Conservation (phyloP, 164 flowering plant genomes). For the Annona cherimola region DNA sequence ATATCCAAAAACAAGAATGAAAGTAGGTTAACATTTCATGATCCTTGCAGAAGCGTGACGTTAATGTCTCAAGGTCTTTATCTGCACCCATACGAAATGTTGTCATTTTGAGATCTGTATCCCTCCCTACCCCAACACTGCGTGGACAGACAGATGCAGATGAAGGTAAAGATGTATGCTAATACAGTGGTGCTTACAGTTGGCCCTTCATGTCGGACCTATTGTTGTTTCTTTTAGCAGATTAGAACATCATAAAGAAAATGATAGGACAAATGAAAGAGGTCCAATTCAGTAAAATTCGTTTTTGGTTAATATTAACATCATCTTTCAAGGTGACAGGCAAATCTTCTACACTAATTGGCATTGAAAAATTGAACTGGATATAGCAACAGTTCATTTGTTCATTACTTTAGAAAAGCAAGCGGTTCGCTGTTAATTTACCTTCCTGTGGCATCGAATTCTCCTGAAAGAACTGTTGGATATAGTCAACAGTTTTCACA, state of each 20-base stretch:
- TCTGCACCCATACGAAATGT: conserved; percentile 65
- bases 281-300: background rate
- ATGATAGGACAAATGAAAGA: background rate
- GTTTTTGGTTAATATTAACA: too few species aligned
- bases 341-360: background rate
- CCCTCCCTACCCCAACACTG: conserved; percentile 40
- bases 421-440: too few species aligned
- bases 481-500: too few species aligned
- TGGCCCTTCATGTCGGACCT: background rate
- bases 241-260: background rate
- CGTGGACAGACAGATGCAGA: conserved; percentile 22
- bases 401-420: too few species aligned
- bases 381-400: too few species aligned
- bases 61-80: conserved; percentile 60
- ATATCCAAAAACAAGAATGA: background rate
- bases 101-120: conserved; percentile 69
- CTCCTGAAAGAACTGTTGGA: too few species aligned
- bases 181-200: background rate
- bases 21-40: background rate
- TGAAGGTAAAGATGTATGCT: conserved; percentile 43
- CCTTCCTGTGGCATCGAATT: too few species aligned
- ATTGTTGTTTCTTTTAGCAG: background rate
- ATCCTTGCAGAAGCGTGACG: conserved; percentile 45
- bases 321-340: background rate
- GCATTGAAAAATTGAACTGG: background rate